phyloP scores from a whole-genome alignment of 768 basidiomycete species.

The Mycena haematopus region DNA sequence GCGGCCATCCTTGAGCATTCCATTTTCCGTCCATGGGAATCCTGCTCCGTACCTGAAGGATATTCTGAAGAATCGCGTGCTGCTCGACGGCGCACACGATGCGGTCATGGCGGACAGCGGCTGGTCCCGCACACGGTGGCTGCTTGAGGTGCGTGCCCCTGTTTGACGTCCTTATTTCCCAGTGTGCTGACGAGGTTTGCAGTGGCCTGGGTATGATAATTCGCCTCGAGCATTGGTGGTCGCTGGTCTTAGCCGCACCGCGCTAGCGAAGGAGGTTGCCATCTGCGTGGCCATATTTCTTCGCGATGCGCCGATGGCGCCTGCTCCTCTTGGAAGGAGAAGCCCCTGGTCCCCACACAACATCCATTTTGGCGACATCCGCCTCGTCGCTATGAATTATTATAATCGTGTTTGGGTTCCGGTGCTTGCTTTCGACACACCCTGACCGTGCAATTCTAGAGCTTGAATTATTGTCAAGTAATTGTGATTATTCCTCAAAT shows the following conservation, averaged over 20 bases:
- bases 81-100: constrained; percentile 14
- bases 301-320: background rate
- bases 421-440: constrained; percentile 15
- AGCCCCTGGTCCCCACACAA: constrained; percentile 28
- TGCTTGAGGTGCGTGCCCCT: constrained; percentile 14
- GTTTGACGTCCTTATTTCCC: no score
- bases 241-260: constrained; percentile 10
- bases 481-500: no score
- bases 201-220: constrained; percentile 23
- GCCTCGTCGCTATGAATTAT: constrained; percentile 36
- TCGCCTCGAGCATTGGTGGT: background rate
- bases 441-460: background rate
- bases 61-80: constrained; percentile 6
- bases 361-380: constrained; percentile 30
- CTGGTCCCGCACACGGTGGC: constrained; percentile 21
- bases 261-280: constrained; percentile 14
- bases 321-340: background rate
- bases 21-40: constrained; percentile 13
- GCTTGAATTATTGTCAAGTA: no score
- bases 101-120: constrained; percentile 6
- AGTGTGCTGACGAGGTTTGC: background rate
- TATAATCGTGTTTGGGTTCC: constrained; percentile 36
- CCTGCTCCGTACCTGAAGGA: constrained; percentile 25
- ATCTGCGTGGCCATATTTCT: constrained; percentile 11
- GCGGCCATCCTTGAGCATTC: constrained; percentile 10